Base-by-base conservation (phyloP, 495 filamentous ascomycete species). In the Lasiosphaeris hirsuta region DNA sequence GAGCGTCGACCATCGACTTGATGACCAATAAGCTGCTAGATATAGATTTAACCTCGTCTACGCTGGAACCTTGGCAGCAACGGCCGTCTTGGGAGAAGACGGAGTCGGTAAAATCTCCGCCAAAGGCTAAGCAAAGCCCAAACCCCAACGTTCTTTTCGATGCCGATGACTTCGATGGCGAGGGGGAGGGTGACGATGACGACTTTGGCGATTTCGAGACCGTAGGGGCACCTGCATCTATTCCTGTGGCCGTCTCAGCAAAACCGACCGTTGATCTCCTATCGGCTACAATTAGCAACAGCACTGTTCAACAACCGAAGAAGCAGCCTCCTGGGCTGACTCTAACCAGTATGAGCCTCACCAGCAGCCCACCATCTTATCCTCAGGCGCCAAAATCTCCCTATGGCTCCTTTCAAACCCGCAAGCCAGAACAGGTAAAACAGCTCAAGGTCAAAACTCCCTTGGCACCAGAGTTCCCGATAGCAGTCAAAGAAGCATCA, bases 181-280 rank as follows among this genome's bases (percentile, higher is more conserved):
- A 23, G 11, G 48, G 33, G 30, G 66, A 68, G 0, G 65, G 49
- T 8, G 67, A 64, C 7, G 76, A 75, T 18, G 74, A 78, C 37
- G 77, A 79, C n/a, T 78, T 79, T 63, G 77, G 76, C 23, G 77
- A 80, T 45, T 80, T 80, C 50, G 77, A 78, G 57, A 68, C 73
- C 0, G 72, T 70, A 36, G 54, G 64, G 8, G 14, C 59, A 3
- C 49, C 57, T 0, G 13, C 56, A 3, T 14, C 44, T 9, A 39
- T 54, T 2, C 48, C 61, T 7, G 39, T 35, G 18, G 19, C 38
- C 4, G 48, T 51, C 11, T 50, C 61, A 11, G 23, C 54, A 38
- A 48, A 34, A 11, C 48, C 63, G 1, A 41, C 60, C 9, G 17
- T 60, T 9, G 64, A 69, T 33, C 59, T 65, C 0, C 35, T 69